Percentiles rank a stretch among this genome's conserved stretches.
phyloP scores from a whole-genome alignment of 2,329 filamentous ascomycete species.

The Nigrospora osmanthi region DNA sequence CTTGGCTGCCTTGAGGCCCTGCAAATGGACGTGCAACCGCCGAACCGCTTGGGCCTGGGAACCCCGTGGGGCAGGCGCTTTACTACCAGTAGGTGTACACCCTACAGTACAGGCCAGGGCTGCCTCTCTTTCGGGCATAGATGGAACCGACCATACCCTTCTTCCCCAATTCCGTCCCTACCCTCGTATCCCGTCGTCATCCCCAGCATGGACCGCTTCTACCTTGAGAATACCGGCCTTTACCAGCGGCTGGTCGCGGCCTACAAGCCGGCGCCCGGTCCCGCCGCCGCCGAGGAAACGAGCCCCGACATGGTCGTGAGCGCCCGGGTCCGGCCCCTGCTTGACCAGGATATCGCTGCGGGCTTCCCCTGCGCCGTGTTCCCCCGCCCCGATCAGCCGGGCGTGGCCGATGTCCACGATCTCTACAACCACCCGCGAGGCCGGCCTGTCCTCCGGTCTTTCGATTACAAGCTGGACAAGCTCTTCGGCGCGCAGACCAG shows the following conservation, averaged over 20 bases:
- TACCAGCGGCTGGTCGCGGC: slow-evolving; percentile 18
- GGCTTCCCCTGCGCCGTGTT: slow-evolving; percentile 21
- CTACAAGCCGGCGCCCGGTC: slow-evolving; percentile 13
- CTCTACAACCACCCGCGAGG: slow-evolving; percentile 23
- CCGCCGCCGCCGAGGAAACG: background rate
- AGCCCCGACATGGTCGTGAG: slow-evolving; percentile 24
- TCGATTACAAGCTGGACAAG: slow-evolving; percentile 24
- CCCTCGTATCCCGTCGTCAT: too few relatives aligned
- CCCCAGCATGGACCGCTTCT: slow-evolving; percentile 22
- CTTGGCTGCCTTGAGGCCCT: too few relatives aligned
- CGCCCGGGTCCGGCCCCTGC: slow-evolving; percentile 26
- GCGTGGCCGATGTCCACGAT: slow-evolving; percentile 28
- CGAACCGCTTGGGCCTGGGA: too few relatives aligned
- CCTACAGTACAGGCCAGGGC: too few relatives aligned
- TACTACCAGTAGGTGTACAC: too few relatives aligned
- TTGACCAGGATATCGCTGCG: slow-evolving; percentile 22
- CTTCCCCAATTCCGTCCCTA: too few relatives aligned
- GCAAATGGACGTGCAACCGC: too few relatives aligned
- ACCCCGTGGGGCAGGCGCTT: too few relatives aligned
- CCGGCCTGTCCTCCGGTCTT: slow-evolving; percentile 24
- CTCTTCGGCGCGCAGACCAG: slow-evolving; percentile 24
- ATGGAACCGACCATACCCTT: too few relatives aligned
- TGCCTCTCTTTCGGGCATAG: too few relatives aligned
- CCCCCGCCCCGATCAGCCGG: slow-evolving; percentile 9
- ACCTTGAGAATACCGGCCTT: slow-evolving; percentile 19